Evolutionary conservation across 2,329 filamentous ascomycete genomes (phyloP).

Genomic region (Aureobasidium zeae): DNA sequence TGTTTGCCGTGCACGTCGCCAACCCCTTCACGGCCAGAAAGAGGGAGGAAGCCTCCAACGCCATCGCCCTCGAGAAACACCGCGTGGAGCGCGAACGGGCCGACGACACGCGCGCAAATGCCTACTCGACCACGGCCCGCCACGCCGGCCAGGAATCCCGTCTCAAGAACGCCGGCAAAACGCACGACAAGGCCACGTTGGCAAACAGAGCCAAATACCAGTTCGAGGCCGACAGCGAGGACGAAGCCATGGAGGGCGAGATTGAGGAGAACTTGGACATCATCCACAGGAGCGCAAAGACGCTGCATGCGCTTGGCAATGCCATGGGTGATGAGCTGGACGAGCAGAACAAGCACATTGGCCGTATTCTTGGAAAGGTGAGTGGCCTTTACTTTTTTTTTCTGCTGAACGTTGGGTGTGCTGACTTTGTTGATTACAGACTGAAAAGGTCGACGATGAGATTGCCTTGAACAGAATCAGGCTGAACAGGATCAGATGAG

Average conservation of each 20-base stretch:
- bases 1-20: constrained; percentile 57
- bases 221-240: constrained; percentile 65
- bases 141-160: constrained; percentile 55
- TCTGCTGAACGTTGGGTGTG: not conserved
- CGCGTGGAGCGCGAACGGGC: constrained; percentile 46
- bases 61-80: constrained; percentile 58
- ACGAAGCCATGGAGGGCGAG: constrained; percentile 51
- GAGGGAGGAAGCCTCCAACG: constrained; percentile 51
- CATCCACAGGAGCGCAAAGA: constrained; percentile 52
- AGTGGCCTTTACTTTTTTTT: not conserved
- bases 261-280: constrained; percentile 49
- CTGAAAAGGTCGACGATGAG: constrained; percentile 71
- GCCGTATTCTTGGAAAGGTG: constrained; percentile 70
- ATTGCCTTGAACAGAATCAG: constrained; percentile 69
- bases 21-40: constrained; percentile 57
- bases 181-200: constrained; percentile 43
- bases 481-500: constrained; percentile 55
- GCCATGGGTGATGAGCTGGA: constrained; percentile 69
- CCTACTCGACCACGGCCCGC: constrained; percentile 47
- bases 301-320: constrained; percentile 63
- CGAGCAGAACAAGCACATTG: constrained; percentile 67
- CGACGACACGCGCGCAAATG: constrained; percentile 47
- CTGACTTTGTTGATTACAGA: constrained; percentile 37
- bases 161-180: constrained; percentile 36
- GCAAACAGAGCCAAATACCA: constrained; percentile 64